Evolutionary conservation across 2,329 filamentous ascomycete species (phyloP).

Genomic region (Microdochium nivale): DNA sequence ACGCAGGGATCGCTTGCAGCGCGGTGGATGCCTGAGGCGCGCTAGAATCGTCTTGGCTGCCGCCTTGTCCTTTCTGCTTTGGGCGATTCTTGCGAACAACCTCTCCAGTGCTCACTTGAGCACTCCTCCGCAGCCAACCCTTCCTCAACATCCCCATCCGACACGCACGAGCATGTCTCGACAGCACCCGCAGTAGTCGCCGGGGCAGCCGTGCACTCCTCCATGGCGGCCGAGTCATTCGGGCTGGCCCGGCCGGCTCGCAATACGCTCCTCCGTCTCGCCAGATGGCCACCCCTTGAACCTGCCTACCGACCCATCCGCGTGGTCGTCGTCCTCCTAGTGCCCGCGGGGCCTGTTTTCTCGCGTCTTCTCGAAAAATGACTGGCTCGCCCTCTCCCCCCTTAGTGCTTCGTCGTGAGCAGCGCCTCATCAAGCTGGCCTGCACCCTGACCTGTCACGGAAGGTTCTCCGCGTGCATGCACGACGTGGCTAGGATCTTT

Average conservation of each 20-base stretch:
- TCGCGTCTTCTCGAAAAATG: not conserved
- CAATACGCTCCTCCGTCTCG: not conserved
- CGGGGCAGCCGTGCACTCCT: no score
- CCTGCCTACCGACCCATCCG: no score
- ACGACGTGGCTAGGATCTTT: no score
- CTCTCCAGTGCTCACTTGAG: no score
- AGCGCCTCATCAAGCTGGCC: not conserved
- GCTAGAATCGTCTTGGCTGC: slow-evolving; percentile 1
- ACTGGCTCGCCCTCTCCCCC: no score
- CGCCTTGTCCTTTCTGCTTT: slow-evolving; percentile 2
- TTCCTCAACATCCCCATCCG: no score
- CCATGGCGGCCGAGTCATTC: no score
- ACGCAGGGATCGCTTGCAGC: not conserved
- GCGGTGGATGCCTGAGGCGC: not conserved
- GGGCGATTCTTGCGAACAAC: slow-evolving; percentile 13
- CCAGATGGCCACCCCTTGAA: not conserved
- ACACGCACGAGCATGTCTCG: no score
- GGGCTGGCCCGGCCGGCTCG: no score
- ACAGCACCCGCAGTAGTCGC: no score
- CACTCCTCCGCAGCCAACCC: not conserved
- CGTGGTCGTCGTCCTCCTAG: no score
- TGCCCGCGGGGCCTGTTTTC: not conserved
- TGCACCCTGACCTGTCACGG: not conserved
- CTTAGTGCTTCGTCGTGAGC: not conserved
- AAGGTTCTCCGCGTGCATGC: not conserved